Evolutionary conservation across 2,329 filamentous ascomycete species (phyloP), one percentile per base, ranked within the genome.

Genomic region (Neofusicoccum umdonicola): DNA sequence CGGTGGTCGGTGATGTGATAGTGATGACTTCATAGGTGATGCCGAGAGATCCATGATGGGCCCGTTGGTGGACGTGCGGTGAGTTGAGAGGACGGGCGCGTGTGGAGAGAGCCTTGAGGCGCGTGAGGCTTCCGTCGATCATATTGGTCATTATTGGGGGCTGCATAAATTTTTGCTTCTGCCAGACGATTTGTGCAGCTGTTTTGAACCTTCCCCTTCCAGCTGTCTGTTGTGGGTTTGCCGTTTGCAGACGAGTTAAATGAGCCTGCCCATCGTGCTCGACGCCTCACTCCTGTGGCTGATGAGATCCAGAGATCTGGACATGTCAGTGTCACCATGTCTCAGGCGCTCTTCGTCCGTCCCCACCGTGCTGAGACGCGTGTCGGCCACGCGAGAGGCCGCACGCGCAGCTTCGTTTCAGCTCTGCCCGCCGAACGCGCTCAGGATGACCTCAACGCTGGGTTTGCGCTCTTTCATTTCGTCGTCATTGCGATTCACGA

Each of bases 111-210:
- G 56, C 56, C 56, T 47, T 58, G 54, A 42, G 42, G 41, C 39
- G 39, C 27, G 56, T 60, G 56, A 47, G 42, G 37, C 39, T 44
- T 34, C n/a, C 31, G 56, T 60, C 56, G 56, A 60, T 60, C 56
- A 60, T 47, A 11, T 47, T 37, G 56, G 11, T 17, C 13, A 27
- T 11, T 47, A 11, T 47, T 37, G 56, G 11, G 31, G 17, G 41
- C 15, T 60, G 56, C 56, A 60, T 47, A 60, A 58, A n/a, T 60
- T 47, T 27, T 15, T 37, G 37, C 8, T 35, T 56, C 15, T 56
- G 15, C 17, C 22, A n/a, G 13, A 37, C 7, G 8, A 15, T 3
- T 34, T 22, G 19, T 11, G 41, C 41, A 17, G 1, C 11, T 22
- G n/a, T 44, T 31, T 31, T 45, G 56, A 34, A 37, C 6, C 47